Base-by-base conservation (phyloP, 2,329 filamentous ascomycete genomes). In the Beauveria pseudobassiana region DNA sequence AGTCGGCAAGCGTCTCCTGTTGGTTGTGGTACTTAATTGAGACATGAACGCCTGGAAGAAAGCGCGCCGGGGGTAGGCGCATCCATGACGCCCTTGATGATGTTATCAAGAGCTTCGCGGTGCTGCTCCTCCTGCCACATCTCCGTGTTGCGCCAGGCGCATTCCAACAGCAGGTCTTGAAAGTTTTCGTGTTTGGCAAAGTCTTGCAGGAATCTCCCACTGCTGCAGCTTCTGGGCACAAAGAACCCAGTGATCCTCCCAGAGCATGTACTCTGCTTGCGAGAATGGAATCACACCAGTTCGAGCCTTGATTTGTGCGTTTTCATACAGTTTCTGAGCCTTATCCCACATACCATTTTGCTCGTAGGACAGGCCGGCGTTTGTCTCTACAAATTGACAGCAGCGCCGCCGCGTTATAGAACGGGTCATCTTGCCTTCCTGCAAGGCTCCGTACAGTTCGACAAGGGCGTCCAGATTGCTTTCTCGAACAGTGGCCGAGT, bases 331-430 rank as follows among this genome's bases (percentile, higher is more conserved):
- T 70, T 90, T 90, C 76, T 99, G 96, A 1, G 96, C 93, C 76
- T 98, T 98, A 69, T 99, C 95, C 96, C 95, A 99, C 85, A 98
- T 96, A 53, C 95, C 95, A 69, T 96, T 96, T 72, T 99, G 96
- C 76, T 99, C 96, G 68, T 97, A 99, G 0, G 95, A 99, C 8
- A 99, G 80, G 1, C 93, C 95, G 16, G 95, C 91, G 71, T 99
- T 99, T 9, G 93, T 98, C 78, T 99, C 96, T 6, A 99, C 89
- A 70, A 96, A 99, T 67, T 96, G 91, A 73, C 93, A 96, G 51
- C 95, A 87, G 62, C 95, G 87, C 63, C 95, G 87, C 95, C 95
- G 99, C 0, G 93, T 96, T 9, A 66, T 99, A 98, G 74, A 98
- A 99, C 53, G 99, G 80, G 72, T 99, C 95, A 56, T 98, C 93